Conservation (phyloP, 2,329 filamentous ascomycete species). For the Aspergillus neotritici region DNA sequence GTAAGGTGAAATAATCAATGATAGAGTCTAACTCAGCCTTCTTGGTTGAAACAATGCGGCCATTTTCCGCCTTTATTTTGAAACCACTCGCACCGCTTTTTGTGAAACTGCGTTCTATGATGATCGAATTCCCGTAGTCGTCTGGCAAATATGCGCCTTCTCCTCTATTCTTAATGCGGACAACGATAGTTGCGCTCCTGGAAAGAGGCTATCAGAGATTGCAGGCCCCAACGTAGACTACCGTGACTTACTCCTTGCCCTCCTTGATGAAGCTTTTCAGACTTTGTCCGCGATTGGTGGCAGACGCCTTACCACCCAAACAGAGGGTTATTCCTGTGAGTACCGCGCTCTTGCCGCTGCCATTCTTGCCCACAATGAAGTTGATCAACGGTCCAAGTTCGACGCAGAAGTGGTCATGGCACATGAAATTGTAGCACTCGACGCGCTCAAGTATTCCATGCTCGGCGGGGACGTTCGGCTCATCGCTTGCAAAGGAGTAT, state of each 20-base stretch:
- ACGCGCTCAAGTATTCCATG: slow-evolving; percentile 85
- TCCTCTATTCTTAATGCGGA: slow-evolving; percentile 87
- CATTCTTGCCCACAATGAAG: slow-evolving; percentile 96
- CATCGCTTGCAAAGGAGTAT: slow-evolving; percentile 44
- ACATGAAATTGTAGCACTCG: slow-evolving; percentile 93
- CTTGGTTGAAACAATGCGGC: slow-evolving; percentile 70
- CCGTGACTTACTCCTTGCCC: slow-evolving; percentile 61
- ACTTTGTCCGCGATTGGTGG: slow-evolving; percentile 85
- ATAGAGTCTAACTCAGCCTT: slow-evolving; percentile 87
- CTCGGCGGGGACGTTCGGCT: slow-evolving; percentile 69
- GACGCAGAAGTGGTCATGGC: slow-evolving; percentile 74
- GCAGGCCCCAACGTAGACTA: neutral
- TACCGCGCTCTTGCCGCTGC: slow-evolving; percentile 94
- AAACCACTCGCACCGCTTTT: slow-evolving; percentile 70
- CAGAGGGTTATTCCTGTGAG: slow-evolving; percentile 89
- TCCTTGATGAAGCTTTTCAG: slow-evolving; percentile 89
- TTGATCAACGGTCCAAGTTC: slow-evolving; percentile 92
- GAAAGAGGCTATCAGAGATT: slow-evolving; percentile 6
- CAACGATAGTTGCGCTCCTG: slow-evolving; percentile 59
- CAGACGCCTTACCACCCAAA: slow-evolving; percentile 86
- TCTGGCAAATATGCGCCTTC: slow-evolving; percentile 77
- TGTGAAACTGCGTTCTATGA: slow-evolving; percentile 85
- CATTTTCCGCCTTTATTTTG: slow-evolving; percentile 71
- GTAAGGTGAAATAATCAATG: slow-evolving; percentile 83
- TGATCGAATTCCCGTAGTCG: slow-evolving; percentile 76